These are phyloP conservation scores for Lachnellula arida DNA, from an alignment of 2,329 filamentous ascomycete genomes.

Conservation along the genomic window DNA sequence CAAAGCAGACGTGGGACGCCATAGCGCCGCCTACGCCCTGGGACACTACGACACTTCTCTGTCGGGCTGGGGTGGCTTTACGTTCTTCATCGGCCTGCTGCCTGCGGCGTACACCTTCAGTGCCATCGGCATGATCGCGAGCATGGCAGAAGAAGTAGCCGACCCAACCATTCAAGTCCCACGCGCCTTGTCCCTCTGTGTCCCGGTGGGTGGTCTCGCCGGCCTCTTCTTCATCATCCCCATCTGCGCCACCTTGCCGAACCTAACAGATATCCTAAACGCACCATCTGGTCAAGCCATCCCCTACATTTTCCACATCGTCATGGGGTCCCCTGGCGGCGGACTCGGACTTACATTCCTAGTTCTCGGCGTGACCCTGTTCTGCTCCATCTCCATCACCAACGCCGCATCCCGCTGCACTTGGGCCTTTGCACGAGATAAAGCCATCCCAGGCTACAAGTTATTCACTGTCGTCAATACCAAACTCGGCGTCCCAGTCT, in stretches of 20 bases:
- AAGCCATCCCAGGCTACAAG: conserved; percentile 58
- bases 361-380: conserved; percentile 45
- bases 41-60: conserved; percentile 51
- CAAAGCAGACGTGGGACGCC: conserved; percentile 49
- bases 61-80: conserved; percentile 54
- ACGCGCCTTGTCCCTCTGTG: conserved; percentile 41
- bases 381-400: conserved; percentile 50
- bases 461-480: conserved; percentile 59
- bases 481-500: conserved; percentile 58
- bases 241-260: conserved; percentile 45
- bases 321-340: conserved; percentile 46
- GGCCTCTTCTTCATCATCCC: conserved; percentile 49
- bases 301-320: conserved; percentile 45
- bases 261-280: conserved; percentile 40
- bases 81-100: conserved; percentile 58
- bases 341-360: conserved; percentile 45
- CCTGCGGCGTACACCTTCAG: conserved; percentile 55
- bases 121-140: conserved; percentile 57
- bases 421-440: conserved; percentile 63
- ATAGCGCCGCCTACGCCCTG: conserved; percentile 47
- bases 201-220: conserved; percentile 44
- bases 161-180: conserved; percentile 47
- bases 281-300: conserved; percentile 45
- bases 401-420: conserved; percentile 55
- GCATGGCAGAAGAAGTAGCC: conserved; percentile 57